Percentiles rank a stretch among this genome's conserved stretches.
These are phyloP conservation scores for Magnusiomyces paraingens DNA, from an alignment of 1,139 yeast species.

Conservation along the genomic window DNA sequence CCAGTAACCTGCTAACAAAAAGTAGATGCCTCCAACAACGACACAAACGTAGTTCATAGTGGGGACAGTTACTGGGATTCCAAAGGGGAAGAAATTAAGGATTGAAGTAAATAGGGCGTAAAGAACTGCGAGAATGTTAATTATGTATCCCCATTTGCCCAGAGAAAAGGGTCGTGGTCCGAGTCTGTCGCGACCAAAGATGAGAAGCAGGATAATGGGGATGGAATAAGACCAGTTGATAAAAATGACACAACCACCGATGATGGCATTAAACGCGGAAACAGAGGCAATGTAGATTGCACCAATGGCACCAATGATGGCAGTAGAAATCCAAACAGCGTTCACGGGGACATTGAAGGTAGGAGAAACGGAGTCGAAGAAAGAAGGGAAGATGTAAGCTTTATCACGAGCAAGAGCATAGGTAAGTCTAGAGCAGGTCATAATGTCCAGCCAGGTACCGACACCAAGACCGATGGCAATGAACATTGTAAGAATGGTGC, in stretches of 20 bases:
- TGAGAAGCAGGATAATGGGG: constrained; percentile 57
- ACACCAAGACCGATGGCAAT: constrained; percentile 17
- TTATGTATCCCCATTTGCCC: constrained; percentile 54
- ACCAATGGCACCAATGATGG: constrained; percentile 54
- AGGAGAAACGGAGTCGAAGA: constrained; percentile 61
- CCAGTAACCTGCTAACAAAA: constrained; percentile 13
- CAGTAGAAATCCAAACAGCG: constrained; percentile 64
- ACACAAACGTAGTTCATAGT: constrained; percentile 71
- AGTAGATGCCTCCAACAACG: constrained; percentile 31
- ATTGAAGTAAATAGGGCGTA: constrained; percentile 56
- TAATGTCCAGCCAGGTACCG: constrained; percentile 45
- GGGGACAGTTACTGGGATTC: constrained; percentile 51
- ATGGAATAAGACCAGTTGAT: constrained; percentile 70
- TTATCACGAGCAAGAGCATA: constrained; percentile 80
- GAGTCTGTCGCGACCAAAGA: constrained; percentile 51
- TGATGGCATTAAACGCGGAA: constrained; percentile 74
- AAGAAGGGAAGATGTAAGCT: constrained; percentile 51
- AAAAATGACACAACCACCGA: constrained; percentile 75
- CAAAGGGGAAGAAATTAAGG: constrained; percentile 66
- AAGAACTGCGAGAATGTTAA: constrained; percentile 53
- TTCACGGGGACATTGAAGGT: constrained; percentile 60
- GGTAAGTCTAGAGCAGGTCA: constrained; percentile 72
- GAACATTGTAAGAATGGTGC: constrained; percentile 15
- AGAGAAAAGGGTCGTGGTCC: constrained; percentile 67
- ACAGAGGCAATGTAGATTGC: constrained; percentile 55